A percentile compares a stretch with the other conserved stretches of the same genome.
Evolutionary conservation across 441 rosid genomes (phyloP).

Genomic region (Aleurites moluccanus): DNA sequence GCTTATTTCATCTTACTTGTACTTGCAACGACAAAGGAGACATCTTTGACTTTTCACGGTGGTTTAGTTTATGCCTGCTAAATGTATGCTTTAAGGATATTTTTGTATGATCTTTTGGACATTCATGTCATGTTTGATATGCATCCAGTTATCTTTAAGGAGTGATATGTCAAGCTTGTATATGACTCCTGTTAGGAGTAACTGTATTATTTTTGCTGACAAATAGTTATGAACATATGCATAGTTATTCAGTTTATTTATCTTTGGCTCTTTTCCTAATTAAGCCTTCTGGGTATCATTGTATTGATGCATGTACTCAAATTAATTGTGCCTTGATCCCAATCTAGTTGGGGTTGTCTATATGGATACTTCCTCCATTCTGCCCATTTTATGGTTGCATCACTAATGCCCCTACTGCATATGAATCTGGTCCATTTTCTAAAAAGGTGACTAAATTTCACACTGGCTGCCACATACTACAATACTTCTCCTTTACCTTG

Average conservation of each 20-base stretch:
- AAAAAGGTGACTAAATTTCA: not conserved
- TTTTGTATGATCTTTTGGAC: not conserved
- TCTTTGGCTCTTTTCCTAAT: not conserved
- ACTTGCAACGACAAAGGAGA: not conserved
- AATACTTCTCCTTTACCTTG: not conserved
- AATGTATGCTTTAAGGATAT: conserved; percentile 3
- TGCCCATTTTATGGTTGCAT: not conserved
- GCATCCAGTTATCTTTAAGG: not conserved
- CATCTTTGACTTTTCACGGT: not conserved
- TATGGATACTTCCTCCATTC: not conserved
- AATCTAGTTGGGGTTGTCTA: not conserved
- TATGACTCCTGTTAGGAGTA: not conserved
- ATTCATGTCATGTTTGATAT: not conserved
- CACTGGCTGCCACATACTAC: not conserved
- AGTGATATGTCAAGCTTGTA: not conserved
- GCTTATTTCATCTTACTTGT: not conserved
- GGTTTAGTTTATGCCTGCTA: conserved; percentile 1
- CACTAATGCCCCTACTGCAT: not conserved
- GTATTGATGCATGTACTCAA: not conserved
- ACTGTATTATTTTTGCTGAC: not conserved
- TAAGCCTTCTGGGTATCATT: not conserved
- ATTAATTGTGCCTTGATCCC: not conserved
- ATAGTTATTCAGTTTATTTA: not conserved
- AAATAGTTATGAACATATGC: not conserved
- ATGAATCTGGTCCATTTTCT: not conserved